phyloP scores from a whole-genome alignment of 768 basidiomycete species.

The Glaciozyma martinii region DNA sequence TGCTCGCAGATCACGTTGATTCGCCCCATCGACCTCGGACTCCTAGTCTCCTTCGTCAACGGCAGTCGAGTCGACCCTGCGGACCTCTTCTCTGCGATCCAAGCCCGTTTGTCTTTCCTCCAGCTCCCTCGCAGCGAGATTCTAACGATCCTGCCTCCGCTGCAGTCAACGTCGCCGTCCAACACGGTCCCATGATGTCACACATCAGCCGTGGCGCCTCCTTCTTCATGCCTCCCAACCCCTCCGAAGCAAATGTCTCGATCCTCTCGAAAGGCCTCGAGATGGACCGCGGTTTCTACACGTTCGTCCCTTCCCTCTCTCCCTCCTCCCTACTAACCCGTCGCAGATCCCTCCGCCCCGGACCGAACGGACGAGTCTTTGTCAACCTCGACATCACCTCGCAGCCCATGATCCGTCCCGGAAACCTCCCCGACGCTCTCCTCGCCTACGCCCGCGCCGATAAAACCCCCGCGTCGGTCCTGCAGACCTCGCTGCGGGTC shows the following conservation, averaged over 20 bases:
- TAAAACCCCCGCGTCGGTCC: neutral
- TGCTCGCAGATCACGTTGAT: neutral
- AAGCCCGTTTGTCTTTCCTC: neutral
- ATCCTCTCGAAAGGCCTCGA: neutral
- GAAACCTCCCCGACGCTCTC: constrained; percentile 20
- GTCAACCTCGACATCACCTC: constrained; percentile 4
- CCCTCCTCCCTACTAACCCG: constrained; percentile 10
- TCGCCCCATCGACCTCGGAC: constrained; percentile 6
- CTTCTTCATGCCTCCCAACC: constrained; percentile 9
- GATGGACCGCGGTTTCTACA: constrained; percentile 27
- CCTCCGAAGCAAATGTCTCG: neutral
- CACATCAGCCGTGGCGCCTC: neutral
- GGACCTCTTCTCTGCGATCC: neutral
- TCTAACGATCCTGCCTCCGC: neutral
- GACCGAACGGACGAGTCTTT: neutral
- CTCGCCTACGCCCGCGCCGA: constrained; percentile 11
- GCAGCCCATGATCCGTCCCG: constrained; percentile 8
- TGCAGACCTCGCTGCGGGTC: constrained; percentile 1
- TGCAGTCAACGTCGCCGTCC: constrained; percentile 10
- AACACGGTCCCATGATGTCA: neutral
- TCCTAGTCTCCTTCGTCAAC: constrained; percentile 2
- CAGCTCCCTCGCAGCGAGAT: neutral
- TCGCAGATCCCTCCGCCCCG: constrained; percentile 6
- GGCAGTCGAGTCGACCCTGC: constrained; percentile 1
- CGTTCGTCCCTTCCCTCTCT: constrained; percentile 6